These are phyloP conservation scores for Tremellales sp. DNA, from an alignment of 1,284 basidiomycete genomes.

Conservation along the genomic window DNA sequence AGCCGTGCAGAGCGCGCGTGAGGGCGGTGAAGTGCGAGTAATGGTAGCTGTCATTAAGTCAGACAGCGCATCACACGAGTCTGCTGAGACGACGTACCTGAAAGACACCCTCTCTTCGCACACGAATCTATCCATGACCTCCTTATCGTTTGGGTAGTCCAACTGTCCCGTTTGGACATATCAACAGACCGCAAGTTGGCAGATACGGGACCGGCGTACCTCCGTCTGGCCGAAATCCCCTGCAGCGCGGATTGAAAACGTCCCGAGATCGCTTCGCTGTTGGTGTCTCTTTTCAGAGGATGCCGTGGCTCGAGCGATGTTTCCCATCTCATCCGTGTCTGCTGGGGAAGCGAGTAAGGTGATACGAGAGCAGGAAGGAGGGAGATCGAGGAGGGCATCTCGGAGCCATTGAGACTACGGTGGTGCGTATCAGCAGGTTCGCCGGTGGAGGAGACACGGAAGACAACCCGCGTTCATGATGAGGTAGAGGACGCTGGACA, in stretches of 20 bases:
- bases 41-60: constrained; percentile 61
- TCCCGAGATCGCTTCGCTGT: constrained; percentile 49
- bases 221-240: constrained; percentile 79
- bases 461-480: constrained; percentile 74
- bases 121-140: constrained; percentile 83
- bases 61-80: not conserved
- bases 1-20: constrained; percentile 67
- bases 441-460: not conserved
- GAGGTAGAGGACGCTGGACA: constrained; percentile 64
- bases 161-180: constrained; percentile 55
- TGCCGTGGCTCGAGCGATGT: constrained; percentile 13
- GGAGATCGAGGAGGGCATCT: constrained; percentile 84
- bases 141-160: constrained; percentile 86
- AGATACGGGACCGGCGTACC: constrained; percentile 50
- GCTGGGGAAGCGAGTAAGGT: constrained; percentile 74
- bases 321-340: constrained; percentile 37
- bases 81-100: constrained; percentile 55
- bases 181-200: too few relatives aligned
- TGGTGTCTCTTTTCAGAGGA: constrained; percentile 19
- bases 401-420: constrained; percentile 80
- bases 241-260: constrained; percentile 69
- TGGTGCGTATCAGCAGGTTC: not conserved
- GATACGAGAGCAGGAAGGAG: constrained; percentile 74
- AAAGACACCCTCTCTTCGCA: constrained; percentile 65
- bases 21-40: constrained; percentile 67